Evolutionary conservation across 148 eudicot species (phyloP), one percentile per base, ranked within the genome.

Genomic region (Camellia granthamiana): DNA sequence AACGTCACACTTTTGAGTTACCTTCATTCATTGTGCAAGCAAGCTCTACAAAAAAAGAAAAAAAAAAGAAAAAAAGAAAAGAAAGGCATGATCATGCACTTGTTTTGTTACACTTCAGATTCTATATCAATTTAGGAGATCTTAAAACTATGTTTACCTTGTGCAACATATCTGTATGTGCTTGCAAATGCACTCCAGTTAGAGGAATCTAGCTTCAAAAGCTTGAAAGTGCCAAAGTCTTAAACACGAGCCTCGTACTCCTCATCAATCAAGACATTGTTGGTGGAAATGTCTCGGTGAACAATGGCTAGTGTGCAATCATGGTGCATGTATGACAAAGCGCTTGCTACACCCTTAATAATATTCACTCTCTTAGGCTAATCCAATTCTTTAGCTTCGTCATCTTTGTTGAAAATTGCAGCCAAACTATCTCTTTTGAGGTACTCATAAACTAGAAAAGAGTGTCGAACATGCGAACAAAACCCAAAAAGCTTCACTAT

Each of bases 161-260:
- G 89, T 78, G 89, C 89, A 63, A 84, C 85, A 55, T 84, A 87
- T 49, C 89, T 87, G 59, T 82, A 82, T 2, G 89, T 84, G 23
- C 89, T 85, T 41, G 84, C 89, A 78, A 84, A 58, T 74, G 78
- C 82, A 59, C 85, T 84, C 82, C 84, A 76, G 68, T 83, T 80
- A 12, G 82, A 78, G 13, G 87, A 82, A 44, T 82, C 85, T 8
- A 69, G 49, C n/a, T 69, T 66, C 23, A 87, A 74, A 80, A 84
- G 80, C 77, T 74, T 78, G 6, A 87, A 85, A 6, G 89, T 87
- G 79, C 89, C 89, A 72, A 87, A 87, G 66, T 87, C 89, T 1
- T 87, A 87, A 44, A 87, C 80, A 8, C 80, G 77, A 2, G 85
- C 84, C 80, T 87, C 87, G 21, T 67, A 84, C 60, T 83, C 67